phyloP scores from a whole-genome alignment of 148 eudicot species.

The Chenopodium formosanum region DNA sequence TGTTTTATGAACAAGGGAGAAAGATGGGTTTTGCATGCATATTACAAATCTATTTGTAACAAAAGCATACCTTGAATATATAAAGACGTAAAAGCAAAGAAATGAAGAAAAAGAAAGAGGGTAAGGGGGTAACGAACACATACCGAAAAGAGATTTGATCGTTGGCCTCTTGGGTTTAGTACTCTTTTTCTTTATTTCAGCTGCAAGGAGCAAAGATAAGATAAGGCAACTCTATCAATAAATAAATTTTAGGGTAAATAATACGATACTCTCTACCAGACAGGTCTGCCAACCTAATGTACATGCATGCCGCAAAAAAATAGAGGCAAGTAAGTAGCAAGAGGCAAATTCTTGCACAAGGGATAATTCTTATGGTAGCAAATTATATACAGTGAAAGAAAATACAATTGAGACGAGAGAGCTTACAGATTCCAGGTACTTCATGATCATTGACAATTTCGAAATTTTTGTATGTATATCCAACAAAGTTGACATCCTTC shows the following conservation, averaged over 20 bases:
- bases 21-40: not conserved
- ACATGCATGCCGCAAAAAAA: not conserved
- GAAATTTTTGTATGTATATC: slow-evolving; percentile 90
- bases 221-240: not conserved
- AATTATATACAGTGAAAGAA: not conserved
- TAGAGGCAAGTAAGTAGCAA: not conserved
- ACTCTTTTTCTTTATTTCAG: slow-evolving; percentile 89
- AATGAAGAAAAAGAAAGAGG: not conserved
- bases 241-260: not conserved
- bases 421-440: slow-evolving; percentile 78
- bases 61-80: not conserved
- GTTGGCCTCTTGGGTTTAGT: slow-evolving; percentile 90
- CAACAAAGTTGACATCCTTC: slow-evolving; percentile 89
- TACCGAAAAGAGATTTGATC: slow-evolving; percentile 92
- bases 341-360: not conserved
- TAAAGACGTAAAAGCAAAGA: too few species aligned
- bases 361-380: not conserved
- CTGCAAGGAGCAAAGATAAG: slow-evolving; percentile 41
- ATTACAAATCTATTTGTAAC: not conserved
- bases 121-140: slow-evolving; percentile 1
- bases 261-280: not conserved
- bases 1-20: not conserved
- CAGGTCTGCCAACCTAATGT: not conserved
- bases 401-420: not conserved
- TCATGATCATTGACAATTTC: slow-evolving; percentile 90